Evolutionary conservation across 371 early-diverging fungal genomes (phyloP).

Genomic region (Rhizopus stolonifer): DNA sequence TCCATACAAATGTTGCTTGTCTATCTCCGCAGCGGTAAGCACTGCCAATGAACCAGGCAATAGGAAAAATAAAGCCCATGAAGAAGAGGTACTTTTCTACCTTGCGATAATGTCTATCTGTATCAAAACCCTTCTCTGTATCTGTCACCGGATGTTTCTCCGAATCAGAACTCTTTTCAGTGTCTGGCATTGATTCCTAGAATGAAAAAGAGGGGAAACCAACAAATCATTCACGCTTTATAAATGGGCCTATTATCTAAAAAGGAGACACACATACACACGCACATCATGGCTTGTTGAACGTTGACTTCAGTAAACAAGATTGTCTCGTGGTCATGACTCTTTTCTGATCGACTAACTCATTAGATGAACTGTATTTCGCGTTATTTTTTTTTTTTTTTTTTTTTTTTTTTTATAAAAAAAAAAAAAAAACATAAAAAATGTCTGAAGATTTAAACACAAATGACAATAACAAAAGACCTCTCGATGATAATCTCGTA

Average conservation of each 20-base stretch:
- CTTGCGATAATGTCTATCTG: neutral
- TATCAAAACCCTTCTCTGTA: neutral
- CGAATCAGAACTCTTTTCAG: too few relatives aligned
- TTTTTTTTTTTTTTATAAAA: neutral
- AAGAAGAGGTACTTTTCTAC: slow-evolving; percentile 31
- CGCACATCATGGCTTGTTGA: too few relatives aligned
- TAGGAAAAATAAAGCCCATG: slow-evolving; percentile 37
- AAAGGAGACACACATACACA: neutral
- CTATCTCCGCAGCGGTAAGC: slow-evolving; percentile 4
- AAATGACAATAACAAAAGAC: slow-evolving; percentile 28
- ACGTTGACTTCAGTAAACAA: too few relatives aligned
- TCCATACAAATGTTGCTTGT: slow-evolving; percentile 27
- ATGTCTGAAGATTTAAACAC: slow-evolving; percentile 21
- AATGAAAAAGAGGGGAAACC: too few relatives aligned
- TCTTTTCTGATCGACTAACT: too few relatives aligned
- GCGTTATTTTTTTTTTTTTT: too few relatives aligned
- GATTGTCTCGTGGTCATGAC: too few relatives aligned
- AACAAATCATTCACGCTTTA: too few relatives aligned
- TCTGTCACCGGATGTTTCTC: neutral
- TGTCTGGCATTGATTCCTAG: too few relatives aligned
- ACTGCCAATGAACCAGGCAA: slow-evolving; percentile 44
- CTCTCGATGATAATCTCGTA: slow-evolving; percentile 13
- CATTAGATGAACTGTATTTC: too few relatives aligned
- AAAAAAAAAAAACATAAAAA: too few relatives aligned
- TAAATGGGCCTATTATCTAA: too few relatives aligned